Evolutionary conservation across 257 asterid genomes (phyloP), one percentile per base, ranked within the genome.

Genomic region (Linderniella brevidens): DNA sequence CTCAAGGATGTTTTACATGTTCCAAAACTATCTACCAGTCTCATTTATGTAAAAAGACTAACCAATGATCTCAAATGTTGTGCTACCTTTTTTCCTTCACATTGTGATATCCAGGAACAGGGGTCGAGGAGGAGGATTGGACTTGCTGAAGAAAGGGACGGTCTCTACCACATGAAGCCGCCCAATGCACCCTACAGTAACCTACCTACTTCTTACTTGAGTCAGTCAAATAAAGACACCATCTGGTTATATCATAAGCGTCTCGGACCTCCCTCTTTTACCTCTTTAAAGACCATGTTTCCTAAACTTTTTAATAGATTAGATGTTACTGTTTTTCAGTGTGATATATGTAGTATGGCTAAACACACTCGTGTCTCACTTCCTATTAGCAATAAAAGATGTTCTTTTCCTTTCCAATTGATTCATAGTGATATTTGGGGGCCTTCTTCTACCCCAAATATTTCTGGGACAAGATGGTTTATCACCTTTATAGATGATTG

Each of bases 391-490:
- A 25, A 25, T 25, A 25, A 25, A 25, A 25, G 32, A 25, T 25
- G 5, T 38, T 38, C 43, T 38, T 38, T 38, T 2, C 43, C 43
- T 38, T 38, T 38, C 8, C 14, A 38, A 3, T n/a, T 38, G 43
- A n/a, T 9, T 38, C 43, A 38, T 38, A 38, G 43, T 38, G 43
- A 38, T n/a, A 38, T 38, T 38, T 38, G 43, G 43, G 43, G 43
- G 8, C 43, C 14, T 2, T 38, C 43, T 38, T 9, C 12, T 38
- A 38, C 8, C 14, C 43, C 43, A 38, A 38, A 38, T 8, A 38
- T 38, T 8, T 38, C 14, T 8, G 43, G 43, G 8, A 38, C 43
- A 38, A 38, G 43, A 38, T n/a, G 43, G 43, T 38, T 38, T 38
- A 9, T 38, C 14, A 9, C 43, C 3, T 38, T 38, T 38, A 11